Evolutionary conservation across 78 protist species (phyloP).

Genomic region (Polysphondylium violaceum): DNA sequence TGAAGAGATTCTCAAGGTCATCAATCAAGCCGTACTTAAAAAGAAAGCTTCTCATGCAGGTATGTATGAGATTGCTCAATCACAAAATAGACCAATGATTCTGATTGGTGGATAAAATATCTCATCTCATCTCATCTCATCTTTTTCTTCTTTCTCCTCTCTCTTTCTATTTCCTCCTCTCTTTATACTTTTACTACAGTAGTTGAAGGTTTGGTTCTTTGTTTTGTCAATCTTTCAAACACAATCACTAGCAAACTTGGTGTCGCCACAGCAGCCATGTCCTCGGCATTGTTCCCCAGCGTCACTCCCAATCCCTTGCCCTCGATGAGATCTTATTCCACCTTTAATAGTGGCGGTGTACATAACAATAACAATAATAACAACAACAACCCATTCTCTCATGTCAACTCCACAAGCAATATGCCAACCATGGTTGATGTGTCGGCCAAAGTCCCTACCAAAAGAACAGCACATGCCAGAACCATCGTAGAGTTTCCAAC

Average conservation of each 20-base stretch:
- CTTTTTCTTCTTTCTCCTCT: too few species aligned
- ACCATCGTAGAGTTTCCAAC: conserved; percentile 36
- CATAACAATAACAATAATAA: neutral
- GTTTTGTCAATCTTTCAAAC: too few species aligned
- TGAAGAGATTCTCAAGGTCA: conserved; percentile 48
- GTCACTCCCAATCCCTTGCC: neutral
- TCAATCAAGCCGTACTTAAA: conserved; percentile 72
- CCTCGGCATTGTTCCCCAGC: neutral
- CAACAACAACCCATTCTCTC: conserved; percentile 22
- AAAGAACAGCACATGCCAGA: conserved; percentile 1
- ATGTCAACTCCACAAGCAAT: conserved; percentile 17
- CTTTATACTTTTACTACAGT: too few species aligned
- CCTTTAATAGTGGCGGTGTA: neutral
- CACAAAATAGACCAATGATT: conserved; percentile 91
- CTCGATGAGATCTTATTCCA: conserved; percentile 15
- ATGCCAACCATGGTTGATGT: conserved; percentile 69
- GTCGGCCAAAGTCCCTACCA: conserved; percentile 3
- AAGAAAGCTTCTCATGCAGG: conserved; percentile 87
- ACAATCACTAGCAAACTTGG: too few species aligned
- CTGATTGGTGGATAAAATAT: conserved; percentile 89
- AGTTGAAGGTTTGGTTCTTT: too few species aligned
- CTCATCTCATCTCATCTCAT: neutral
- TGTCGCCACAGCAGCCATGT: neutral
- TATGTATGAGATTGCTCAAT: conserved; percentile 85
- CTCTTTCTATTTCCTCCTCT: too few species aligned